A percentile compares a stretch with the other conserved stretches of the same genome.
These are phyloP conservation scores for Brassica juncea DNA, from an alignment of 345 rosid species.

Conservation along the genomic window DNA sequence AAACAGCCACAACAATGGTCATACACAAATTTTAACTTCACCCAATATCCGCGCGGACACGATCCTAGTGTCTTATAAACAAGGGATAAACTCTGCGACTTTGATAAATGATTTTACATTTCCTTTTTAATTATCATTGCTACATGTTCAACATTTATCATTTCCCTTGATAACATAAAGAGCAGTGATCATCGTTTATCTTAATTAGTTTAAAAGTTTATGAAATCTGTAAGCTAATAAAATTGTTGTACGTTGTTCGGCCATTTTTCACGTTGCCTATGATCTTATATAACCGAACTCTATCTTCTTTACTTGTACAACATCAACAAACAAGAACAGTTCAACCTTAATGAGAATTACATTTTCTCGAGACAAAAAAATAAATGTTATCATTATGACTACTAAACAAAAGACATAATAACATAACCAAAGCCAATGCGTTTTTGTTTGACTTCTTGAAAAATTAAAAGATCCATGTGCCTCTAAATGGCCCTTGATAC, in stretches of 20 bases:
- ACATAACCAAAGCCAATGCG: not conserved
- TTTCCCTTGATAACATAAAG: no score
- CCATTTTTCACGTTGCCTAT: slow-evolving; percentile 15
- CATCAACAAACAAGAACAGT: not conserved
- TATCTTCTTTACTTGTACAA: not conserved
- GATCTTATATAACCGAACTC: slow-evolving; percentile 13
- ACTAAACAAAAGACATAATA: not conserved
- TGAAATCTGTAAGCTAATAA: not conserved
- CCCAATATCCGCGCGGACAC: no score
- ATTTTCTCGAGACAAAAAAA: not conserved
- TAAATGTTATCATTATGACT: not conserved
- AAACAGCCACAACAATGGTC: no score
- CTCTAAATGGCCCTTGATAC: slow-evolving; percentile 1
- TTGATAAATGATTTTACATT: not conserved
- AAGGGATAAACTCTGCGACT: not conserved
- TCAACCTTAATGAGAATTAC: not conserved
- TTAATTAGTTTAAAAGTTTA: not conserved
- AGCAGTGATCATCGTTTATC: not conserved
- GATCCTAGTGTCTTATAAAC: not conserved
- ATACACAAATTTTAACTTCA: no score
- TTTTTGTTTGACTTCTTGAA: not conserved
- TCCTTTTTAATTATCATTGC: not conserved
- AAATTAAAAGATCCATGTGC: not conserved
- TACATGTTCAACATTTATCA: no score
- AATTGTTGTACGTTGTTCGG: slow-evolving; percentile 37